These are phyloP conservation scores for Pseudonectria foliicola DNA, from an alignment of 2,329 filamentous ascomycete genomes.

Conservation along the genomic window DNA sequence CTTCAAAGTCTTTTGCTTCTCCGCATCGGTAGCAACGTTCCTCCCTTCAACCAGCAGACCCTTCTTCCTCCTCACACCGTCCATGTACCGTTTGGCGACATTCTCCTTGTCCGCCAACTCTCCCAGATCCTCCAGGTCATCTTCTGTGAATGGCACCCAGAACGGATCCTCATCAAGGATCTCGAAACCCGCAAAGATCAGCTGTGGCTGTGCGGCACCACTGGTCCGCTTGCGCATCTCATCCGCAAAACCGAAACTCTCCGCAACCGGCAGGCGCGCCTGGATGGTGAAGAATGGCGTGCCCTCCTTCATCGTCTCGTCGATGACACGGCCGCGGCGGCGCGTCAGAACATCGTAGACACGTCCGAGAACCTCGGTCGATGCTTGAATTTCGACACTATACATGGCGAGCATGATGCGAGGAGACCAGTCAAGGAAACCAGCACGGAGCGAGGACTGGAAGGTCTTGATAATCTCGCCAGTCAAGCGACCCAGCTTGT, in stretches of 20 bases:
- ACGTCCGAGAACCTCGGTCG: slow-evolving; percentile 86
- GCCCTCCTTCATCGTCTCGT: slow-evolving; percentile 87
- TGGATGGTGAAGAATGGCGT: slow-evolving; percentile 95
- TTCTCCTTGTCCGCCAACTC: slow-evolving; percentile 92
- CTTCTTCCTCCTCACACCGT: slow-evolving; percentile 78
- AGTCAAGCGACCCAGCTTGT: slow-evolving; percentile 72
- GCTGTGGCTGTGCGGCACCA: slow-evolving; percentile 83
- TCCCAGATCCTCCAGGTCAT: slow-evolving; percentile 91
- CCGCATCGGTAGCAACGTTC: slow-evolving; percentile 73
- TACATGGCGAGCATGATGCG: slow-evolving; percentile 98
- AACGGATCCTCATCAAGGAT: slow-evolving; percentile 92
- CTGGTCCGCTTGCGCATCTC: slow-evolving; percentile 94
- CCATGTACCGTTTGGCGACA: slow-evolving; percentile 93
- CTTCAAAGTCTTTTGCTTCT: slow-evolving; percentile 77
- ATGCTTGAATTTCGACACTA: slow-evolving; percentile 93
- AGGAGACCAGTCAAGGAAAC: slow-evolving; percentile 92
- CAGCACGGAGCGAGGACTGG: slow-evolving; percentile 73
- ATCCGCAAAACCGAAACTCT: slow-evolving; percentile 92
- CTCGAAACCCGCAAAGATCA: slow-evolving; percentile 90
- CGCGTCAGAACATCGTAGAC: slow-evolving; percentile 98
- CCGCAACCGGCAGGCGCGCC: slow-evolving; percentile 80
- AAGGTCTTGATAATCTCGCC: slow-evolving; percentile 90
- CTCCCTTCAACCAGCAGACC: slow-evolving; percentile 76
- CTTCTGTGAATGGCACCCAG: slow-evolving; percentile 95
- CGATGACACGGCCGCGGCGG: slow-evolving; percentile 79